Base-by-base conservation (phyloP, 1,284 basidiomycete species). In the Trametes sp. region DNA sequence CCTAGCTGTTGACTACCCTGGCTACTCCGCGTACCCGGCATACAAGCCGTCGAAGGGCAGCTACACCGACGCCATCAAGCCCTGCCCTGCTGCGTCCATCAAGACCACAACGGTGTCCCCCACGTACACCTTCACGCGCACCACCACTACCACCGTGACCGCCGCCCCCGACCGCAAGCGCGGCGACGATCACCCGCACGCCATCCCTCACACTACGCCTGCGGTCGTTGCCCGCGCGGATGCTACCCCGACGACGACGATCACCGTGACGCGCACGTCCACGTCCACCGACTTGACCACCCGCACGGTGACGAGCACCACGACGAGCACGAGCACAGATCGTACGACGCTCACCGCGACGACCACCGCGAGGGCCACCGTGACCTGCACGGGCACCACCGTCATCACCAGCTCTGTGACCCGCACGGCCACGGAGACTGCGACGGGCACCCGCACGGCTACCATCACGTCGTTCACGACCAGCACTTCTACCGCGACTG, bases 211-310 rank as follows among this genome's bases (percentile, higher is more conserved):
- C 38, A 21, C 51, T 11, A 21, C 31, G 7, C 24, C 4, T 14
- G 35, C 96, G 75, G 85, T 90, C 21, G 26, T 7, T 2, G 51
- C 31, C 31, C 31, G 31, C 31, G 31, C 31, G 6, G 31, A 33
- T 11, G 31, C 11, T 16, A 93, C 41, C 8, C 33, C 58, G 1
- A 59, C 51, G 41, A 31, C 42, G 16, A 53, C 51, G 29, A 13
- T 38, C 36, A 46, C 51, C 33, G n/a, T 28, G 19, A 46, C 44
- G 3, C 16, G 24, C 16, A 59, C 58, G 16, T 13, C 16, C 16
- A 59, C 57, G 7, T 26, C 28, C 5, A 46, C 51, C 6, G 42
- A 9, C 7, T 36, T 31, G 9, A 26, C 44, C 14, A 53, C 51
- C 0, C 10, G 5, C 21, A 59, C 51, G 10, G 51, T 53, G 1